These are phyloP conservation scores for Shiraia sp. DNA, from an alignment of 2,329 filamentous ascomycete species.

Conservation along the genomic window DNA sequence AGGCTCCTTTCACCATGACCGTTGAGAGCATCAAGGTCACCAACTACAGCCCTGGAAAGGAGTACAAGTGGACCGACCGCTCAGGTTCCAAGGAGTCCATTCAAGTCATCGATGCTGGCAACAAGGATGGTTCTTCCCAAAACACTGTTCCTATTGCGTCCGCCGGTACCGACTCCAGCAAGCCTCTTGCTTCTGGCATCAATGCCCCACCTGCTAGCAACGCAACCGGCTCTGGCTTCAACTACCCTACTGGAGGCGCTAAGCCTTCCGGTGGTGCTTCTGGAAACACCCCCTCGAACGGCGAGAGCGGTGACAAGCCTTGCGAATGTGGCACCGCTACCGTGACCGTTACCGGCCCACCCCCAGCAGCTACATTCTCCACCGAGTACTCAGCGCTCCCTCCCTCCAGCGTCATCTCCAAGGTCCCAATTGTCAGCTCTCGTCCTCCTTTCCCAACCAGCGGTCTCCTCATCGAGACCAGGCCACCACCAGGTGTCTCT, in stretches of 20 bases:
- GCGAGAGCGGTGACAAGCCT: conserved; percentile 13
- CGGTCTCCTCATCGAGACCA: conserved; percentile 34
- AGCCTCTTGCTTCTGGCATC: conserved; percentile 27
- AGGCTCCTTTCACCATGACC: conserved; percentile 57
- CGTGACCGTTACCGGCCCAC: conserved; percentile 34
- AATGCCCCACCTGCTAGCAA: conserved; percentile 22
- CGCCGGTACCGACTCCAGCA: conserved; percentile 33
- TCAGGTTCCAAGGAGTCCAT: conserved; percentile 55
- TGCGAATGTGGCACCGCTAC: conserved; percentile 33
- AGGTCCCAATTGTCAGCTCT: conserved; percentile 10
- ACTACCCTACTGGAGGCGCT: conserved; percentile 13
- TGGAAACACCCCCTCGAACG: conserved; percentile 6
- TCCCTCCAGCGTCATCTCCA: conserved; percentile 11
- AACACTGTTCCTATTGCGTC: conserved; percentile 28
- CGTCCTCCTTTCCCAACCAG: conserved; percentile 25
- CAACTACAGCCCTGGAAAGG: conserved; percentile 56
- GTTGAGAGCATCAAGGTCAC: conserved; percentile 56
- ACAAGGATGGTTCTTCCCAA: conserved; percentile 35
- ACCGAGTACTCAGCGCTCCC: conserved; percentile 15
- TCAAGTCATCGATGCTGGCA: conserved; percentile 45
- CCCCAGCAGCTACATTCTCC: conserved; percentile 23
- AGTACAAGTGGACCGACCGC: conserved; percentile 56
- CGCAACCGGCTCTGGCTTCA: conserved; percentile 13
- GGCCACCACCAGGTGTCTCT: conserved; percentile 26
- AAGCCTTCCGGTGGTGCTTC: conserved; percentile 12